A percentile compares a stretch with the other conserved stretches of the same genome.
Evolutionary conservation across 768 basidiomycete genomes (phyloP).

Genomic region (Lactarius indigo): DNA sequence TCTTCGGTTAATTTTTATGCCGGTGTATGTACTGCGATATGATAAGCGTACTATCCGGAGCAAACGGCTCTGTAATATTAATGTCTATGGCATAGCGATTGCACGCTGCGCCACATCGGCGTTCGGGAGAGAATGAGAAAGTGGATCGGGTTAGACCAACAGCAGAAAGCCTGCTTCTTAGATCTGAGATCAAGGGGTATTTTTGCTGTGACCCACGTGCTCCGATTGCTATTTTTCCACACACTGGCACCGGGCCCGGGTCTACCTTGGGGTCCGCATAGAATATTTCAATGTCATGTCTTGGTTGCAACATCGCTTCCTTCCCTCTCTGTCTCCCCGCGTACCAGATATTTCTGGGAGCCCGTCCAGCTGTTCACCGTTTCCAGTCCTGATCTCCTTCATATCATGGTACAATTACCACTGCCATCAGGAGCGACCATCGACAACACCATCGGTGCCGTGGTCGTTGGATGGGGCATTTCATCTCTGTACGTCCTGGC

Average conservation of each 20-base stretch:
- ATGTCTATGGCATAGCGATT: not conserved
- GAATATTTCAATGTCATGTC: not conserved
- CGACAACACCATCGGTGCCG: slow-evolving; percentile 23
- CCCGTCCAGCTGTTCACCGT: not conserved
- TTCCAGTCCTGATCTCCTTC: not conserved
- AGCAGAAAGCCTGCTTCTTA: not conserved
- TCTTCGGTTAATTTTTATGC: not conserved
- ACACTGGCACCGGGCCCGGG: not conserved
- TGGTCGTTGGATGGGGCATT: slow-evolving; percentile 22
- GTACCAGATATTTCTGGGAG: not conserved
- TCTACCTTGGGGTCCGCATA: not conserved
- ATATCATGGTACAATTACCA: not conserved
- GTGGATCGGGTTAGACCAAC: not conserved
- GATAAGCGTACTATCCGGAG: not conserved
- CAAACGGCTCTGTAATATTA: not conserved
- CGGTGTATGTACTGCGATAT: not conserved
- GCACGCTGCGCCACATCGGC: not conserved
- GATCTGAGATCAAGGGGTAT: slow-evolving; percentile 11
- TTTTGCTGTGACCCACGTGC: slow-evolving; percentile 8
- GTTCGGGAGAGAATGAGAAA: not conserved
- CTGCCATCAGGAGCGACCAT: not conserved
- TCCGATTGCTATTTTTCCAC: slow-evolving; percentile 1
- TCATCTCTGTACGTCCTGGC: slow-evolving; percentile 20
- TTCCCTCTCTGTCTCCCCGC: not conserved
- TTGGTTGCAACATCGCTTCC: not conserved